Evolutionary conservation across 768 basidiomycete species (phyloP).

Genomic region (Cystobasidiopsis lactophilus): DNA sequence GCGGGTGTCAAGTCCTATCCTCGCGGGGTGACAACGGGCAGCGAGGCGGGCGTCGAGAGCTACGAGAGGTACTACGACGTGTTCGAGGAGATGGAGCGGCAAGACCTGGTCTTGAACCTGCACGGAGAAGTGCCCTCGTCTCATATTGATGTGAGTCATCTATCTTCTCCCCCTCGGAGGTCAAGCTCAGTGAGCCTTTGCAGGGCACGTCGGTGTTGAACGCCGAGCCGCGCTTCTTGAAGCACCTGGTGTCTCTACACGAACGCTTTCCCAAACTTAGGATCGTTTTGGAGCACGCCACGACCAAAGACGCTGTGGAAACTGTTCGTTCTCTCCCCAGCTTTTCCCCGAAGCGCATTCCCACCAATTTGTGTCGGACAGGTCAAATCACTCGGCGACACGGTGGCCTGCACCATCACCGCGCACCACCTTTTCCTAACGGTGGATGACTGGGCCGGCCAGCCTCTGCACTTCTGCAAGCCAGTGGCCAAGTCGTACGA

Average conservation of each 20-base stretch:
- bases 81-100: conserved; percentile 81
- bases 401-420: conserved; percentile 89
- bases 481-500: conserved; percentile 91
- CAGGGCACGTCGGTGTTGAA: conserved; percentile 83
- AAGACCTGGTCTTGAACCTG: conserved; percentile 80
- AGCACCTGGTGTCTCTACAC: conserved; percentile 64
- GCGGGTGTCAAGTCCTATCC: conserved; percentile 90
- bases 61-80: conserved; percentile 83
- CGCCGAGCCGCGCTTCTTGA: conserved; percentile 71
- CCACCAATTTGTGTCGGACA: conserved; percentile 7
- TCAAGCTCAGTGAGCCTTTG: neutral
- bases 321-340: conserved; percentile 54
- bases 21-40: conserved; percentile 90
- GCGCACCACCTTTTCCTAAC: conserved; percentile 85
- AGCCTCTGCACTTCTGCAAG: conserved; percentile 90
- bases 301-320: conserved; percentile 73
- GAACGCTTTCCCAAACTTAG: conserved; percentile 62
- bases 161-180: neutral
- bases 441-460: conserved; percentile 90
- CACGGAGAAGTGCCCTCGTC: conserved; percentile 87
- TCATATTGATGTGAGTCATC: conserved; percentile 34
- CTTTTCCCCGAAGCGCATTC: conserved; percentile 22
- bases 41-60: conserved; percentile 84
- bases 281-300: conserved; percentile 93
- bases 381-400: conserved; percentile 44